Percentiles rank a stretch among this genome's conserved stretches.
phyloP scores from a whole-genome alignment of 495 filamentous ascomycete genomes.

The Aspergillus coremiiformis region DNA sequence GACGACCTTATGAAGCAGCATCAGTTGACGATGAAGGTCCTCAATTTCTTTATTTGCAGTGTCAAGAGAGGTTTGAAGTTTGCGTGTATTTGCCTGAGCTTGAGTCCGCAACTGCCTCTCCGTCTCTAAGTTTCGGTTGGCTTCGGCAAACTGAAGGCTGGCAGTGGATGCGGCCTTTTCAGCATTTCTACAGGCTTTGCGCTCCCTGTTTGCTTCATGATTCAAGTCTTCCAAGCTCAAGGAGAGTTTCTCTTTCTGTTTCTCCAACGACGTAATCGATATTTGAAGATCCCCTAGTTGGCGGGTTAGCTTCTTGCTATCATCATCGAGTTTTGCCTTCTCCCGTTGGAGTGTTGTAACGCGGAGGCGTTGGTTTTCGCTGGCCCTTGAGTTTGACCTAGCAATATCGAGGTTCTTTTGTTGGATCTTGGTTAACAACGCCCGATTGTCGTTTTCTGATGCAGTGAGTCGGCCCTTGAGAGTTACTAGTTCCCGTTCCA shows the following conservation, averaged over 20 bases:
- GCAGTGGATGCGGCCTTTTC: conserved; percentile 83
- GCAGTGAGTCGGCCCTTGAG: conserved; percentile 84
- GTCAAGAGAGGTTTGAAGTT: conserved; percentile 71
- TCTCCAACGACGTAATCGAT: conserved; percentile 78
- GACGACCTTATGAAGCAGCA: conserved; percentile 77
- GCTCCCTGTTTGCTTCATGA: conserved; percentile 85
- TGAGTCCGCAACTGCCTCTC: conserved; percentile 81
- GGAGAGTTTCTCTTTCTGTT: conserved; percentile 91
- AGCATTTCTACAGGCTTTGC: conserved; percentile 82
- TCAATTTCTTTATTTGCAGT: conserved; percentile 68
- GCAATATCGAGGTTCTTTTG: conserved; percentile 98
- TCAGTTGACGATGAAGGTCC: conserved; percentile 69
- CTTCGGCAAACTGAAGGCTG: conserved; percentile 78
- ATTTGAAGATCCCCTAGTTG: conserved; percentile 86
- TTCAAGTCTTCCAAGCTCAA: conserved; percentile 87
- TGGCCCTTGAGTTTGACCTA: conserved; percentile 76
- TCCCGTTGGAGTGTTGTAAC: conserved; percentile 72
- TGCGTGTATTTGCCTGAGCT: conserved; percentile 76
- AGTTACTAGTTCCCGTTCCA: conserved; percentile 87
- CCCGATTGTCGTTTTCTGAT: conserved; percentile 96
- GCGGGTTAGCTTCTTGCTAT: conserved; percentile 70
- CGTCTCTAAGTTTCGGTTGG: conserved; percentile 81
- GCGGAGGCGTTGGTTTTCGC: conserved; percentile 75
- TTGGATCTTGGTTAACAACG: conserved; percentile 90
- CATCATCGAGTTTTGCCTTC: conserved; percentile 76